phyloP scores from a whole-genome alignment of 495 filamentous ascomycete genomes.

The Neurospora sp. region DNA sequence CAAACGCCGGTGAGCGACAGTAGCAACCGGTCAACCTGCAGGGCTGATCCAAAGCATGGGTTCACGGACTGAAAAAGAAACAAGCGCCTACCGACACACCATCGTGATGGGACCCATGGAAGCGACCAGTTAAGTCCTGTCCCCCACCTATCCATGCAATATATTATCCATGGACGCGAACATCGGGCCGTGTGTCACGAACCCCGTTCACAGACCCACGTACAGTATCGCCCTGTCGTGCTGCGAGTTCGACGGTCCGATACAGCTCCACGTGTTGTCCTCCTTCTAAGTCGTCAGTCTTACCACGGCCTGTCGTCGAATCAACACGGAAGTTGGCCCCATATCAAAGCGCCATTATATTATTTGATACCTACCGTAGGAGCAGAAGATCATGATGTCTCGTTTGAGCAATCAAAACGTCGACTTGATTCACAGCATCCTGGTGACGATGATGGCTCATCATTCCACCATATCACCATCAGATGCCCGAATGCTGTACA shows the following conservation, averaged over 20 bases:
- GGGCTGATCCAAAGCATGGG: neutral
- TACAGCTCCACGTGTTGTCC: neutral
- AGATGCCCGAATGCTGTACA: neutral
- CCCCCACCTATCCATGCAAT: neutral
- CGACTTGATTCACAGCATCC: neutral
- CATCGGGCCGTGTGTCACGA: neutral
- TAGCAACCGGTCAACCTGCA: neutral
- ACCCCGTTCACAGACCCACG: neutral
- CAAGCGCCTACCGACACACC: neutral
- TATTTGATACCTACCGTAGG: neutral
- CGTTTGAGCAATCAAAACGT: neutral
- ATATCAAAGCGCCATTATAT: neutral
- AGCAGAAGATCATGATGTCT: neutral
- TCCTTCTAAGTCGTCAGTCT: neutral
- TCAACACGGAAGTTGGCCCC: neutral
- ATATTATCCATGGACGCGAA: neutral
- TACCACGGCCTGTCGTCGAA: neutral
- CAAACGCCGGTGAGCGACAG: neutral
- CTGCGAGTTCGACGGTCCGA: neutral
- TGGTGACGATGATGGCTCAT: neutral
- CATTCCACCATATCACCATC: neutral
- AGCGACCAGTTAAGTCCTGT: neutral
- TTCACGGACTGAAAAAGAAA: neutral
- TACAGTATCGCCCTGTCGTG: neutral
- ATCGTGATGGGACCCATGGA: neutral